Base-by-base conservation (phyloP, 2,329 filamentous ascomycete species). In the Colletotrichum sp. region DNA sequence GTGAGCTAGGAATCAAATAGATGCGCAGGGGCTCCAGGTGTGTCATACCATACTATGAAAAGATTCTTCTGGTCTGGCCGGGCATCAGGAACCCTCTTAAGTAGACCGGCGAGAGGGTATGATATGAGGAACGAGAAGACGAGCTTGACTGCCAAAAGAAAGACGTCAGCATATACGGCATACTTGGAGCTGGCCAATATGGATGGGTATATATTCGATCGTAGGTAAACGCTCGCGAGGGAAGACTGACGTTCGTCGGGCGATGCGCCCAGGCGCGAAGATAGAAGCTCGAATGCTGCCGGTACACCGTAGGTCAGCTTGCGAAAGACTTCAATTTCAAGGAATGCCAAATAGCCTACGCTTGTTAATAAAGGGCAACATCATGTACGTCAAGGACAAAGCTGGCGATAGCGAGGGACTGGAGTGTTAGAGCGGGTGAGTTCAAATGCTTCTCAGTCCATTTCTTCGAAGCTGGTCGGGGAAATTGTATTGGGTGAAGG, bases 61-160 rank as follows among this genome's bases (percentile, higher is more conserved):
- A 93, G 82, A 84, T 99, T 99, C 87, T 99, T 99, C 80, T 92
- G 91, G 80, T 92, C 93, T 71, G 96, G 96, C 69, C 94, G 93
- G 65, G 91, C 87, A 86, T 99, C 97, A 36, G 97, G 96, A 25
- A 99, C 90, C 69, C 97, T 92, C 85, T 99, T 99, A 11, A 99
- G 90, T 30, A 98, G 84, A 29, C 91, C 97, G 64, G 97, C 95
- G 71, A 99, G 90, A 4, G 97, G 97, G 82, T 98, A 99, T 13
- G 97, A 99, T 52, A 98, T 85, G 64, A 99, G 89, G 84, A 99
- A 98, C 8, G 95, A 95, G 83, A 93, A 93, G 81, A 98, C 94
- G 80, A 99, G 94, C 85, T 99, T 99, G 80, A 99, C 96, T 98
- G 80, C 16, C 8, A 7, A 15, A 29, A 39, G 29, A 25, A 27